A percentile compares a stretch with the other conserved stretches of the same genome.
phyloP scores from a whole-genome alignment of 352 stramenopile species.

The Elongisporangium prolatum region DNA sequence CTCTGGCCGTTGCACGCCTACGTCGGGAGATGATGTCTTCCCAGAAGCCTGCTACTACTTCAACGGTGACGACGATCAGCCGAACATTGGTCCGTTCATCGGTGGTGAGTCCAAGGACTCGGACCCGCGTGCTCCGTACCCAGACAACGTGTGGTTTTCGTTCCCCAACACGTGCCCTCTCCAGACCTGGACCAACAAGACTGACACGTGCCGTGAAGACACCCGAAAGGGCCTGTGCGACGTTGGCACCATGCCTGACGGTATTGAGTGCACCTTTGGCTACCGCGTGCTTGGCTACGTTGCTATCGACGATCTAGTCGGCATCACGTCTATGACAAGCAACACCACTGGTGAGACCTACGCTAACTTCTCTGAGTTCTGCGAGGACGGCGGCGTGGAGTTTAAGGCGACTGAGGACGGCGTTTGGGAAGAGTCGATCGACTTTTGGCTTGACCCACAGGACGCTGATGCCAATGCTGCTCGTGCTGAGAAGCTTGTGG shows the following conservation, averaged over 20 bases:
- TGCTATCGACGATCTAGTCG: conserved; percentile 69
- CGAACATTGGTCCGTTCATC: conserved; percentile 65
- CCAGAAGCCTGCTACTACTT: conserved; percentile 67
- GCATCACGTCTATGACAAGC: conserved; percentile 64
- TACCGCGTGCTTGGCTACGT: conserved; percentile 67
- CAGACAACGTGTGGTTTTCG: conserved; percentile 58
- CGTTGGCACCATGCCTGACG: conserved; percentile 47
- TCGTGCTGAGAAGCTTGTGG: conserved; percentile 41
- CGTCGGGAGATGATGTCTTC: conserved; percentile 14
- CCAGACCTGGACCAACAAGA: conserved; percentile 20
- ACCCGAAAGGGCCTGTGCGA: conserved; percentile 48
- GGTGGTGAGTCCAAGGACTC: conserved; percentile 34
- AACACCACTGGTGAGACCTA: conserved; percentile 47
- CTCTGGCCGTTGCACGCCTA: conserved; percentile 52
- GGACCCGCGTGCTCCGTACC: conserved; percentile 42
- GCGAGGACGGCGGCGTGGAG: conserved; percentile 50
- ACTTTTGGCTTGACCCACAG: conserved; percentile 68
- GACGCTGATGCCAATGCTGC: conserved; percentile 44
- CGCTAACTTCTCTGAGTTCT: conserved; percentile 62
- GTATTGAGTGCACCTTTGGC: conserved; percentile 47
- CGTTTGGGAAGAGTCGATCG: conserved; percentile 48
- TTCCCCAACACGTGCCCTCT: conserved; percentile 65
- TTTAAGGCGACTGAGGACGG: conserved; percentile 26
- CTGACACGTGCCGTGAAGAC: conserved; percentile 12
- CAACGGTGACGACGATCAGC: conserved; percentile 57